Conservation (phyloP, 2,329 filamentous ascomycete genomes). For the Diaporthe destruens region DNA sequence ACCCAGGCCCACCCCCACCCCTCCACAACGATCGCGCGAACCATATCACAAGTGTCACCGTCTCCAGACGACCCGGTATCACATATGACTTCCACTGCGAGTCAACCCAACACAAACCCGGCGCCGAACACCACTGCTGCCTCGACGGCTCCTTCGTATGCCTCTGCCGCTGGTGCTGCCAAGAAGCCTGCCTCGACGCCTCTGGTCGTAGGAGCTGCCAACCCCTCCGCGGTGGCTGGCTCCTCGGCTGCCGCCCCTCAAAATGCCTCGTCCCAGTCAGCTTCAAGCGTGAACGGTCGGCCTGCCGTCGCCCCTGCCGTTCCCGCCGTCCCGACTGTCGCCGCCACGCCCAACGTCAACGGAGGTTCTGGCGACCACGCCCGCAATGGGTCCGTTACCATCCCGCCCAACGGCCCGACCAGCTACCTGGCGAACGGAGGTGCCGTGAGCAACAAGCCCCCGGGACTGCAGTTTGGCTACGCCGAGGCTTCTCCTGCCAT, state of each 20-base stretch:
- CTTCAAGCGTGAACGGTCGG: constrained; percentile 89
- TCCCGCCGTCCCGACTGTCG: constrained; percentile 72
- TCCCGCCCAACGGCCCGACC: constrained; percentile 84
- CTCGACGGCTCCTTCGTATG: constrained; percentile 71
- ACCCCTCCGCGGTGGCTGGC: constrained; percentile 67
- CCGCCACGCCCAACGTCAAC: constrained; percentile 75
- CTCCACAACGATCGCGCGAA: constrained; percentile 39
- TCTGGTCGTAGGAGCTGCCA: constrained; percentile 71
- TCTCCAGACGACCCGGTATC: constrained; percentile 45
- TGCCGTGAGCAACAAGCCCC: constrained; percentile 64
- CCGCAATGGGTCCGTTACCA: constrained; percentile 91
- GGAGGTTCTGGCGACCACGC: constrained; percentile 78
- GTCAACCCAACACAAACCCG: constrained; percentile 66
- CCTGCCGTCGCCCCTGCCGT: constrained; percentile 77
- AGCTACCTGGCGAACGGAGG: constrained; percentile 84
- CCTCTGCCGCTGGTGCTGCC: constrained; percentile 73
- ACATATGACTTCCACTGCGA: constrained; percentile 73
- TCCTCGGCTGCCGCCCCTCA: constrained; percentile 66
- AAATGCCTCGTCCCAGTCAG: constrained; percentile 74
- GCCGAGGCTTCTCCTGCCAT: constrained; percentile 73
- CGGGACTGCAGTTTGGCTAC: constrained; percentile 85
- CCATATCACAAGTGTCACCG: constrained; percentile 30
- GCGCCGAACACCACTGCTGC: constrained; percentile 69
- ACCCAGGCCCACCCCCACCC: background rate
- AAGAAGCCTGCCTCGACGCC: constrained; percentile 74